Evolutionary conservation across 805 yeast genomes (phyloP).

Genomic region (Kodamaea kaohsiungensis): DNA sequence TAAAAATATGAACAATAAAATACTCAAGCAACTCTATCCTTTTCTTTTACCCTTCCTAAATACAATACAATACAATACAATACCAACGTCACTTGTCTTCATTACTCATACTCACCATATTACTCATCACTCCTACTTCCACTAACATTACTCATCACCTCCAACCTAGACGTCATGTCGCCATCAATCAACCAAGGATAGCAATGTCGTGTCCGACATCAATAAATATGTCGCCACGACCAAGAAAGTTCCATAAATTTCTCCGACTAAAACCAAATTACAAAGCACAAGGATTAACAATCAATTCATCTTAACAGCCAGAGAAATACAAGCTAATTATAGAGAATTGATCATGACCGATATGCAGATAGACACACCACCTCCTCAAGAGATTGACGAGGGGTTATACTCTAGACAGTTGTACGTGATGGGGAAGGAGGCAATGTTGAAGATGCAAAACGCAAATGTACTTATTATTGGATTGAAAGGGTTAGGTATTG

Average conservation of each 20-base stretch:
- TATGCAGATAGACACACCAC: conserved; percentile 47
- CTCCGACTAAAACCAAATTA: not conserved
- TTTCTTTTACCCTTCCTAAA: no score
- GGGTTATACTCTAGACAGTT: conserved; percentile 94
- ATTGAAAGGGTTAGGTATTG: conserved; percentile 88
- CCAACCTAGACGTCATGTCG: no score
- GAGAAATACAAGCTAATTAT: not conserved
- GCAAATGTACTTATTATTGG: conserved; percentile 93
- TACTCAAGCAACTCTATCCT: no score
- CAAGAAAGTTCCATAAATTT: not conserved
- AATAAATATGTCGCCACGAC: not conserved
- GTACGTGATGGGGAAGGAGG: conserved; percentile 95
- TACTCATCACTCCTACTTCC: no score
- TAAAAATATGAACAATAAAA: no score
- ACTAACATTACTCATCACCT: no score
- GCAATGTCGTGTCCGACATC: not conserved
- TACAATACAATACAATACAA: no score
- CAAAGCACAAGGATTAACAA: not conserved
- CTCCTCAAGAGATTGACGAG: conserved; percentile 69
- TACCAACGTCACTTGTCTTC: not conserved
- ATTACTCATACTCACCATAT: no score
- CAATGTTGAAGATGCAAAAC: conserved; percentile 94
- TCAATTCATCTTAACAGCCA: not conserved
- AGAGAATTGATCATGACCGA: conserved; percentile 19
- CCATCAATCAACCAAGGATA: not conserved